phyloP scores from a whole-genome alignment of 2,329 filamentous ascomycete genomes.

The Lachnellula occidentalis region DNA sequence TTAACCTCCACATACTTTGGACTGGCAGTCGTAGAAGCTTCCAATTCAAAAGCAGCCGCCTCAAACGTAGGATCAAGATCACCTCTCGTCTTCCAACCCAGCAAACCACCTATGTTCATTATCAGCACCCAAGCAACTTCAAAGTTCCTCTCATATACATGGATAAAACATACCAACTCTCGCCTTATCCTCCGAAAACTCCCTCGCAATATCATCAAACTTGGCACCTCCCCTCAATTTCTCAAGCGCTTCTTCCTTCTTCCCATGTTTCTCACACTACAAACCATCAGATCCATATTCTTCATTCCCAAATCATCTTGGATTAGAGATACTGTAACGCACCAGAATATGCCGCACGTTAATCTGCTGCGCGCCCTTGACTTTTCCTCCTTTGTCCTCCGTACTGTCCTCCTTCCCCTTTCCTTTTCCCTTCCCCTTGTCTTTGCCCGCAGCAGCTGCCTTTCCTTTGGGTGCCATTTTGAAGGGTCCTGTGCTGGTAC shows the following conservation, averaged over 20 bases:
- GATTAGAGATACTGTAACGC: background rate
- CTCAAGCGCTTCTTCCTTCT: constrained; percentile 68
- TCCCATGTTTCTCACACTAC: constrained; percentile 69
- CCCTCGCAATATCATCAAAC: constrained; percentile 69
- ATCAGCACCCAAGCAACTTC: background rate
- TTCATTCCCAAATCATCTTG: constrained; percentile 4
- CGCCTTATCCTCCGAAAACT: constrained; percentile 74
- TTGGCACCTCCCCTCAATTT: constrained; percentile 62
- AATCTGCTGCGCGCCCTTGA: constrained; percentile 61
- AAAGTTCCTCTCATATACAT: constrained; percentile 7
- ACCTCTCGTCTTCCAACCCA: constrained; percentile 70
- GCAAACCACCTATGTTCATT: constrained; percentile 51
- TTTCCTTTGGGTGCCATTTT: constrained; percentile 29
- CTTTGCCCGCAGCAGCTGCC: constrained; percentile 23
- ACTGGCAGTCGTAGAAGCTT: constrained; percentile 56
- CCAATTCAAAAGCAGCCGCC: constrained; percentile 64
- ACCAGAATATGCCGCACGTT: constrained; percentile 65
- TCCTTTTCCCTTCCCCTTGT: constrained; percentile 23
- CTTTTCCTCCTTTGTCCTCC: constrained; percentile 35
- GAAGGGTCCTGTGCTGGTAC: background rate
- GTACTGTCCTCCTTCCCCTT: constrained; percentile 38
- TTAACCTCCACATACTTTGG: constrained; percentile 67
- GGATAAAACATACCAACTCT: constrained; percentile 45
- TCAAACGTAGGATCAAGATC: constrained; percentile 65
- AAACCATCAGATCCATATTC: background rate